Percentiles rank a stretch among this genome's conserved stretches.
phyloP scores from a whole-genome alignment of 805 yeast species.

The Starmerella powellii region DNA sequence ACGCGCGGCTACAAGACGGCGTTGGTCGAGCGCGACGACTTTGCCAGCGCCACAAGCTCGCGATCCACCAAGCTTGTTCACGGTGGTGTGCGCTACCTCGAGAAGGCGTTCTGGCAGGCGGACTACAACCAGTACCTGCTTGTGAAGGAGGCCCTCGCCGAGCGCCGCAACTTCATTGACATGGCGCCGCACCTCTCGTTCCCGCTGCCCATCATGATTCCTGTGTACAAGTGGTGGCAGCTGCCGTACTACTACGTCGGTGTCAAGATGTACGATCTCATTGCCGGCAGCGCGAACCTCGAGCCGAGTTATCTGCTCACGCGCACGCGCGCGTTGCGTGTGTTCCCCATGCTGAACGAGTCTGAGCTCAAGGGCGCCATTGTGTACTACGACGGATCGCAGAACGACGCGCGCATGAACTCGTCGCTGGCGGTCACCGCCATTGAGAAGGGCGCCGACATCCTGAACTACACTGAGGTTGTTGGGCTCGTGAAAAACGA shows the following conservation, averaged over 20 bases:
- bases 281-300: constrained; percentile 82
- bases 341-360: constrained; percentile 78
- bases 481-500: constrained; percentile 56
- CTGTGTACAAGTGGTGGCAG: constrained; percentile 95
- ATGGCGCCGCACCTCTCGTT: constrained; percentile 87
- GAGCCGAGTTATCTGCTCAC: constrained; percentile 64
- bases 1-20: constrained; percentile 85
- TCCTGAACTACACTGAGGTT: constrained; percentile 76
- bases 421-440: constrained; percentile 79
- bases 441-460: constrained; percentile 75
- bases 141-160: constrained; percentile 80
- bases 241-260: constrained; percentile 88
- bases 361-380: constrained; percentile 74
- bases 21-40: constrained; percentile 74
- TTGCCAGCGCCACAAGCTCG: constrained; percentile 85
- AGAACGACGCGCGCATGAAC: constrained; percentile 87
- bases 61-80: constrained; percentile 94
- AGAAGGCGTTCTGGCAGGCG: constrained; percentile 85
- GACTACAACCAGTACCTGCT: constrained; percentile 81
- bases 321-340: constrained; percentile 50
- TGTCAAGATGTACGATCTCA: constrained; percentile 79
- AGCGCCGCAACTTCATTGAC: constrained; percentile 70
- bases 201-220: constrained; percentile 84
- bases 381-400: constrained; percentile 90
- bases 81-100: constrained; percentile 92